Base-by-base conservation (phyloP, 2,329 filamentous ascomycete species). In the Neonectria punicea region DNA sequence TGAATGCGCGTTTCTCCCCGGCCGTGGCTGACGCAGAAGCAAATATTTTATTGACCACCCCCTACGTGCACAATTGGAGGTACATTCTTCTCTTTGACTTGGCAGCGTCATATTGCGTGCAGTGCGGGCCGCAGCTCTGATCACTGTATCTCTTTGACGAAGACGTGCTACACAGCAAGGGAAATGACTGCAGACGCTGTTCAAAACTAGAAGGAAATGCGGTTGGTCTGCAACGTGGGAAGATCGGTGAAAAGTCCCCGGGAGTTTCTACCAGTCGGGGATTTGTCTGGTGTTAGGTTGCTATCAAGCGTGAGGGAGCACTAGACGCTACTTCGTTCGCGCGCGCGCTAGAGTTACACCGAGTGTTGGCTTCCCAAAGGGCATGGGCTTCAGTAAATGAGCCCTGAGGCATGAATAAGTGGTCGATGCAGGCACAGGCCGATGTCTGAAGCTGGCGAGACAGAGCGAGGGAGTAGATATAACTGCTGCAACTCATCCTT, bases 401-500 rank as follows among this genome's bases (percentile, higher is more conserved):
- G 9, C 8, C 9, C 2, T 10, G 5, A 13, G 8, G 51, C 43
- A 55, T 64, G 61, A 50, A 64, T 51, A 34, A 39, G 25, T n/a
- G 53, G 59, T 43, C 34, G 49, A 65, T 44, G 58, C 63, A 58
- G 53, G 58, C 59, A 58, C 47, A 8, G 39, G 50, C 32, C 32
- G 39, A 53, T 36, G 16, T 53, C 30, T 60, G n/a, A 36, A 54
- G 28, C 28, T 34, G 25, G 41, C 30, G 30, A 53, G 39, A 20
- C 30, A 49, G n/a, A 32, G 25, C 22, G 22, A 53, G 18, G 22
- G 22, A 16, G 28, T 34, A 41, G 28, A 25, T 22, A 28, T 28
- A 53, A 18, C 41, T 49, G 10, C 30, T 53, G 50, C 32, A n/a
- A 10, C 20, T 39, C 13, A 16, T 22, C 58, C 13, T 54, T 34